Conservation (phyloP, 768 basidiomycete genomes). For the Termitomyces bulborhizus region DNA sequence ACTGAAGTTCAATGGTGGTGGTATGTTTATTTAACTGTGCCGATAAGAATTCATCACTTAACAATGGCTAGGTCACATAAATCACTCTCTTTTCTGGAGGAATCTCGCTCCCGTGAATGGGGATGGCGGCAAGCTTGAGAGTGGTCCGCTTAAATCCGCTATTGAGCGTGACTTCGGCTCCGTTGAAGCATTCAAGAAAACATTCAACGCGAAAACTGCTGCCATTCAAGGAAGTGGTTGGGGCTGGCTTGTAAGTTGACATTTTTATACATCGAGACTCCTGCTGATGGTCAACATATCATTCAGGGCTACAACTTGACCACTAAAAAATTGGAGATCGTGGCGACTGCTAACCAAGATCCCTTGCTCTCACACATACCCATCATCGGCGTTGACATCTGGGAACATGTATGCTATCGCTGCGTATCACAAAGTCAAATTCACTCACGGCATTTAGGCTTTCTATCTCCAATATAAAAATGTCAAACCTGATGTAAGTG, state of each 20-base stretch:
- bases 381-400: constrained; percentile 94
- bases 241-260: constrained; percentile 82
- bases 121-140: constrained; percentile 58
- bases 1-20: constrained; percentile 97
- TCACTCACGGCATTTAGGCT: constrained; percentile 33
- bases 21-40: constrained; percentile 28
- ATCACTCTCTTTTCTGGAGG: constrained; percentile 97
- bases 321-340: constrained; percentile 76
- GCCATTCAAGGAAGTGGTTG: constrained; percentile 96
- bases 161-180: constrained; percentile 82
- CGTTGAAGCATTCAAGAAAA: constrained; percentile 79
- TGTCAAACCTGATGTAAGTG: constrained; percentile 86
- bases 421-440: background rate
- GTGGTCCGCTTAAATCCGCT: constrained; percentile 69
- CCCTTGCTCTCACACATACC: constrained; percentile 77
- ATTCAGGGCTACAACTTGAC: constrained; percentile 60
- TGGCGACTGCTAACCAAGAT: constrained; percentile 96
- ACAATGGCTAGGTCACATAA: constrained; percentile 66
- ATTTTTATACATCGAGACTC: background rate
- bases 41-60: no score
- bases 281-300: background rate
- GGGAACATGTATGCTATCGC: constrained; percentile 75
- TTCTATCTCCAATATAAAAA: constrained; percentile 85
- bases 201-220: constrained; percentile 82
- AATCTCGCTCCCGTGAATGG: constrained; percentile 75